These are phyloP conservation scores for Triticum turgidum DNA, from an alignment of 176 grass and related monocot species.

Conservation along the genomic window DNA sequence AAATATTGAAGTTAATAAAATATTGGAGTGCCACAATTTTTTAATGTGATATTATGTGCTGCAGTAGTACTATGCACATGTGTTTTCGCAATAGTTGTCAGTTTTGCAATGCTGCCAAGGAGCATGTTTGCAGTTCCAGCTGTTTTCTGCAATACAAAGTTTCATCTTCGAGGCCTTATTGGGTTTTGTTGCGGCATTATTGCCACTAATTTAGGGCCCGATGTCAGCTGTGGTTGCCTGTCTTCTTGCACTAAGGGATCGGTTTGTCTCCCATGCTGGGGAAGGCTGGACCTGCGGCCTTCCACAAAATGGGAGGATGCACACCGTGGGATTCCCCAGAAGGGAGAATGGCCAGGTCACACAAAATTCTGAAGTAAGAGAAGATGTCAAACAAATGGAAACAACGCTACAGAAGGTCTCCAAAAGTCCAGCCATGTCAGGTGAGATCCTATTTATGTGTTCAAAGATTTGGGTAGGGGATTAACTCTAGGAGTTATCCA, in stretches of 20 bases:
- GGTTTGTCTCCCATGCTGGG: constrained; percentile 22
- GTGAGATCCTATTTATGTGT: constrained; percentile 14
- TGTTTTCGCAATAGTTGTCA: constrained; percentile 11
- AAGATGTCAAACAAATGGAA: constrained; percentile 27
- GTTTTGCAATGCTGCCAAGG: neutral
- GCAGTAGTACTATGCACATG: neutral
- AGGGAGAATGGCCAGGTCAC: constrained; percentile 23
- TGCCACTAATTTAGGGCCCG: constrained; percentile 42
- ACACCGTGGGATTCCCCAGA: constrained; percentile 17
- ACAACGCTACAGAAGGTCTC: constrained; percentile 15
- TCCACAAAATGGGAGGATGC: constrained; percentile 29
- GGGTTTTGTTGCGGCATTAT: constrained; percentile 20
- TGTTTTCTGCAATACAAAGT: constrained; percentile 13
- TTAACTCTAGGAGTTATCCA: neutral
- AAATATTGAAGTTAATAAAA: neutral
- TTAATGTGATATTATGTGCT: neutral
- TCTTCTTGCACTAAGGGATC: constrained; percentile 54
- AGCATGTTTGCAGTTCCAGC: constrained; percentile 11
- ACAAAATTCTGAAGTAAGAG: constrained; percentile 9
- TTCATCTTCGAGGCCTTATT: neutral
- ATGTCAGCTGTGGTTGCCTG: constrained; percentile 49
- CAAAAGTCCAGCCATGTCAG: constrained; percentile 28
- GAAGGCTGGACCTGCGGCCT: constrained; percentile 16
- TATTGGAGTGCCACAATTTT: neutral
- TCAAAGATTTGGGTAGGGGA: neutral